Conservation (phyloP, 2,329 filamentous ascomycete genomes). For the Fusarium staphyleae region DNA sequence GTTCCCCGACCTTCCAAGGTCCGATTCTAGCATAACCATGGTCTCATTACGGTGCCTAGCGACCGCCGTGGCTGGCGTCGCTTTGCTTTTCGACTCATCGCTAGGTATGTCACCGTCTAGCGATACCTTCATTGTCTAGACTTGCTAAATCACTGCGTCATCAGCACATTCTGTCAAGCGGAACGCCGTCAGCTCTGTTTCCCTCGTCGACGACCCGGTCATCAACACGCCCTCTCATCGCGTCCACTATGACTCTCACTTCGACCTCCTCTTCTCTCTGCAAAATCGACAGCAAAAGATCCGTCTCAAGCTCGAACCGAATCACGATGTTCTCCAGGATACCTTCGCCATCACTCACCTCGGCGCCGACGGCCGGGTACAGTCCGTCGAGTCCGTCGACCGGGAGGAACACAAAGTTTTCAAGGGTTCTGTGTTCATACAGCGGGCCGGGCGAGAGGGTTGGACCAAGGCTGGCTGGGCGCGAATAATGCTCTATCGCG, state of each 20-base stretch:
- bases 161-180: constrained; percentile 75
- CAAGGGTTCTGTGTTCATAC: constrained; percentile 78
- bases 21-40: constrained; percentile 39
- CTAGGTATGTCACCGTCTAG: constrained; percentile 39
- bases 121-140: background rate
- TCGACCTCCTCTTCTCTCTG: constrained; percentile 84
- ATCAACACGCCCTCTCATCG: constrained; percentile 82
- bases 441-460: constrained; percentile 62
- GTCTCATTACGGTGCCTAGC: constrained; percentile 45
- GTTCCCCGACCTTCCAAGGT: constrained; percentile 27
- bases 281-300: constrained; percentile 72
- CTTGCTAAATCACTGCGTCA: constrained; percentile 22
- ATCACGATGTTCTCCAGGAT: constrained; percentile 85
- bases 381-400: constrained; percentile 71
- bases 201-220: constrained; percentile 74
- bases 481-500: constrained; percentile 76
- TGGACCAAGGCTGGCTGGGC: constrained; percentile 91
- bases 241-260: constrained; percentile 80
- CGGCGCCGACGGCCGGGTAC: constrained; percentile 72
- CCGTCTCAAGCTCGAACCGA: constrained; percentile 84
- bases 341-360: constrained; percentile 78
- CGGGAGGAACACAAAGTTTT: constrained; percentile 81
- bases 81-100: constrained; percentile 43
- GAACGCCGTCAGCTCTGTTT: constrained; percentile 78
- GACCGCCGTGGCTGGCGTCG: constrained; percentile 43